Conservation (phyloP, 495 filamentous ascomycete species). For the Pyrenopolyporus hunteri region DNA sequence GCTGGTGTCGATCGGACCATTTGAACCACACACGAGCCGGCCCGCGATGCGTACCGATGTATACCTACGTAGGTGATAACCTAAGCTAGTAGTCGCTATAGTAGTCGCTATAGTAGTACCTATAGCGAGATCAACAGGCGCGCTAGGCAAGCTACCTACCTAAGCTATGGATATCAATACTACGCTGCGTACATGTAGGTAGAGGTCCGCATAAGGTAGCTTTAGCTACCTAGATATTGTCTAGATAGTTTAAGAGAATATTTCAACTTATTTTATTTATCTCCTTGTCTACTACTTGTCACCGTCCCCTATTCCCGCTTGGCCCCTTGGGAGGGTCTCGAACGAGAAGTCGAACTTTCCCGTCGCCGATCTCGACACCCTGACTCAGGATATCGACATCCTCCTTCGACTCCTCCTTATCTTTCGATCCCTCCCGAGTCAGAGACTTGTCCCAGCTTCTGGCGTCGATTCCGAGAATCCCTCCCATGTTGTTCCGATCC, state of each 20-base stretch:
- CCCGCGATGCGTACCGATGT: background rate
- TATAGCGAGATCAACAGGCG: no score
- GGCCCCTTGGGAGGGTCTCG: slow-evolving; percentile 61
- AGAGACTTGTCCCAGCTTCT: slow-evolving; percentile 82
- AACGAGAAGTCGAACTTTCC: slow-evolving; percentile 64
- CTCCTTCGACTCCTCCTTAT: slow-evolving; percentile 59
- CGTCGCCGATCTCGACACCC: slow-evolving; percentile 64
- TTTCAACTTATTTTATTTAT: slow-evolving; percentile 37
- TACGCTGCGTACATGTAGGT: no score
- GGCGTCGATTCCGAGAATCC: slow-evolving; percentile 92
- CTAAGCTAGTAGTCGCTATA: background rate
- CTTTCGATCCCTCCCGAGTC: slow-evolving; percentile 53
- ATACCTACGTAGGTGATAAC: no score
- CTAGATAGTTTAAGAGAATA: slow-evolving; percentile 30
- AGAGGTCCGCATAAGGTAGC: no score
- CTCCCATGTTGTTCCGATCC: slow-evolving; percentile 86
- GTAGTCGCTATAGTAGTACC: background rate
- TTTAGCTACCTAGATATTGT: no score
- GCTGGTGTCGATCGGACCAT: background rate
- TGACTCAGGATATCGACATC: slow-evolving; percentile 65
- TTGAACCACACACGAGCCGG: slow-evolving; percentile 6
- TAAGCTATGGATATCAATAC: no score
- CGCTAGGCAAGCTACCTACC: no score
- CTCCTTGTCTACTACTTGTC: slow-evolving; percentile 34
- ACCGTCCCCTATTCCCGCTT: slow-evolving; percentile 47